phyloP scores from a whole-genome alignment of 1,284 basidiomycete species.

The Ceratobasidium theobromae region DNA sequence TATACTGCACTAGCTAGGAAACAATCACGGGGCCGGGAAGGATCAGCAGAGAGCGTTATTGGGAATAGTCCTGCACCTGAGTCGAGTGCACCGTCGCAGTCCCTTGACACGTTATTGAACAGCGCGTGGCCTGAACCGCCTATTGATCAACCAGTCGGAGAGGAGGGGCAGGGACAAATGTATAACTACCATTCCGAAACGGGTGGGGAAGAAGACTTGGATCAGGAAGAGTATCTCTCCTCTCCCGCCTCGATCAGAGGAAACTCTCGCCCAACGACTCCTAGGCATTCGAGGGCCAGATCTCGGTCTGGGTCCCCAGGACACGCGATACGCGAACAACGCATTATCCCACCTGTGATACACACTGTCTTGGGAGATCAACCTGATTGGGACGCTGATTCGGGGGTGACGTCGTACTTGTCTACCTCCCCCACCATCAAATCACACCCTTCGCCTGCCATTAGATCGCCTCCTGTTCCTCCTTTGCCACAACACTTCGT shows the following conservation, averaged over 20 bases:
- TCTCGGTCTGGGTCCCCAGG: background rate
- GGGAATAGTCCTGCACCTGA: background rate
- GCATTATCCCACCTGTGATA: background rate
- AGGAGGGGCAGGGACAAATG: background rate
- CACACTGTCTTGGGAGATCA: background rate
- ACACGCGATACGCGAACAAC: background rate
- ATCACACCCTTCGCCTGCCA: background rate
- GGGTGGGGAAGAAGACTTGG: conserved; percentile 5
- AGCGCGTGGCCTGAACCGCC: conserved; percentile 24
- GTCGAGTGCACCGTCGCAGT: conserved; percentile 3
- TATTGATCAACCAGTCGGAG: background rate
- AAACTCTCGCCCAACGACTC: background rate
- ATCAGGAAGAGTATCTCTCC: conserved; percentile 17
- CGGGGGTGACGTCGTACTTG: conserved; percentile 17
- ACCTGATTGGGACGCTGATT: conserved; percentile 6
- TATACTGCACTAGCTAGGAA: conserved; percentile 6
- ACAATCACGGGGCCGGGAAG: background rate
- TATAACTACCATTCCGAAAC: conserved; percentile 5
- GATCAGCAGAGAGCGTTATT: conserved; percentile 3
- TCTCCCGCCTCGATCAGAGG: conserved; percentile 15
- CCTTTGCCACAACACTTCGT: background rate
- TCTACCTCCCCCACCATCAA: conserved; percentile 1
- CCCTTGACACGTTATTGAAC: conserved; percentile 10
- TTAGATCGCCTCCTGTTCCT: background rate
- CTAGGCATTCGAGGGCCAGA: background rate